Evolutionary conservation across 176 grass and related monocot genomes (phyloP).

Genomic region (Oryza meyeriana): DNA sequence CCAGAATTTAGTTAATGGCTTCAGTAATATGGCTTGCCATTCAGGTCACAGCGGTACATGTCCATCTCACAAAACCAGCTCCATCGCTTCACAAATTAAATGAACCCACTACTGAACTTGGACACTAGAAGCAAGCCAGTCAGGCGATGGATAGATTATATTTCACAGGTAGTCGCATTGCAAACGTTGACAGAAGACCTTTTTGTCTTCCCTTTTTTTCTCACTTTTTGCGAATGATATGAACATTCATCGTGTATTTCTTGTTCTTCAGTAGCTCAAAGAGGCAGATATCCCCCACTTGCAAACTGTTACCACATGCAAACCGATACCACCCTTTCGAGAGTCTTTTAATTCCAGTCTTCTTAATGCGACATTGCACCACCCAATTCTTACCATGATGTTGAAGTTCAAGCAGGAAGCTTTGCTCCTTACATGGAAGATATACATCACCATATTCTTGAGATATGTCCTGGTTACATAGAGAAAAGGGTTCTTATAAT

Average conservation of each 20-base stretch:
- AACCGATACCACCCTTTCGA: conserved; percentile 12
- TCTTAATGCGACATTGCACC: not conserved
- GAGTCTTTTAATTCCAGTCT: not conserved
- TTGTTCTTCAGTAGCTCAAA: conserved; percentile 26
- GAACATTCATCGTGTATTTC: conserved; percentile 19
- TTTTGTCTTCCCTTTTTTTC: no score
- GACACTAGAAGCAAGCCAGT: no score
- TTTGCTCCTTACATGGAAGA: conserved; percentile 13
- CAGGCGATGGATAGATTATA: not conserved
- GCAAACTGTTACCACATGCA: conserved; percentile 27
- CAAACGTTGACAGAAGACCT: not conserved
- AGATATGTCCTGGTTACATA: not conserved
- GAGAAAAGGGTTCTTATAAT: not conserved
- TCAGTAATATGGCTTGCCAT: no score
- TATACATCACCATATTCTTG: not conserved
- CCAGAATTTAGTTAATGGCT: no score
- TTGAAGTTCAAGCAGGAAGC: conserved; percentile 4
- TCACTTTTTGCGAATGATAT: conserved; percentile 18
- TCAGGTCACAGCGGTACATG: no score
- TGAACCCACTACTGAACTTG: no score
- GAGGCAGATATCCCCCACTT: conserved; percentile 45
- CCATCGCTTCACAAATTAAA: no score
- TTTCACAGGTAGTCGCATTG: no score
- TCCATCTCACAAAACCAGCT: no score
- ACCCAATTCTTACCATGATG: conserved; percentile 5